These are phyloP conservation scores for Leccinum insolens DNA, from an alignment of 1,284 basidiomycete genomes.

Conservation along the genomic window DNA sequence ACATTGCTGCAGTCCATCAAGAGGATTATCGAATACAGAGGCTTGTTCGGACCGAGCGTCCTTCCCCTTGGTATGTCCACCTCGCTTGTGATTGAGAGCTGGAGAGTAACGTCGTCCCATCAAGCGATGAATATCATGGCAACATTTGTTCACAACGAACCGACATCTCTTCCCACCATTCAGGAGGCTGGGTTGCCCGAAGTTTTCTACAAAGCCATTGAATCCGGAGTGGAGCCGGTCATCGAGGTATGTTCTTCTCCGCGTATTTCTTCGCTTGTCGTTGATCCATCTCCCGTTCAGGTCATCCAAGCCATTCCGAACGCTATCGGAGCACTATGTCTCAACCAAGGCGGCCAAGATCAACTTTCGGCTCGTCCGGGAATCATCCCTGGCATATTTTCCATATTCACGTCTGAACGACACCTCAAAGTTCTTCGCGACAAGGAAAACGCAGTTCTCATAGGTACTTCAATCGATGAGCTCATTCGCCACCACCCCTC, in stretches of 20 bases:
- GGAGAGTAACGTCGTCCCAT: slow-evolving; percentile 11
- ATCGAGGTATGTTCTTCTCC: slow-evolving; percentile 65
- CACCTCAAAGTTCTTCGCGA: slow-evolving; percentile 90
- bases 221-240: slow-evolving; percentile 82
- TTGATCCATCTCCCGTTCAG: slow-evolving; percentile 38
- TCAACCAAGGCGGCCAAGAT: slow-evolving; percentile 89
- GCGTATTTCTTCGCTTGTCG: not conserved
- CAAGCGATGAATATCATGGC: slow-evolving; percentile 96
- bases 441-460: slow-evolving; percentile 88
- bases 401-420: slow-evolving; percentile 83
- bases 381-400: slow-evolving; percentile 85
- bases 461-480: slow-evolving; percentile 91
- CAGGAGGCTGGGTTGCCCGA: slow-evolving; percentile 94
- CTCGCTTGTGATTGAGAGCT: not conserved
- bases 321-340: slow-evolving; percentile 93
- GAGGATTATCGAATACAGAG: slow-evolving; percentile 67
- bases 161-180: slow-evolving; percentile 89
- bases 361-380: slow-evolving; percentile 79
- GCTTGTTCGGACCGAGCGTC: slow-evolving; percentile 86
- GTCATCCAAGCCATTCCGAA: slow-evolving; percentile 93
- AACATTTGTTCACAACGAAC: slow-evolving; percentile 98
- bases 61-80: slow-evolving; percentile 69
- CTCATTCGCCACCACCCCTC: slow-evolving; percentile 1
- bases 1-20: no score
- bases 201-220: slow-evolving; percentile 85